Evolutionary conservation across 192 early-diverging fungal species (phyloP), one percentile per base, ranked within the genome.

Genomic region (Glomus cerebriforme): DNA sequence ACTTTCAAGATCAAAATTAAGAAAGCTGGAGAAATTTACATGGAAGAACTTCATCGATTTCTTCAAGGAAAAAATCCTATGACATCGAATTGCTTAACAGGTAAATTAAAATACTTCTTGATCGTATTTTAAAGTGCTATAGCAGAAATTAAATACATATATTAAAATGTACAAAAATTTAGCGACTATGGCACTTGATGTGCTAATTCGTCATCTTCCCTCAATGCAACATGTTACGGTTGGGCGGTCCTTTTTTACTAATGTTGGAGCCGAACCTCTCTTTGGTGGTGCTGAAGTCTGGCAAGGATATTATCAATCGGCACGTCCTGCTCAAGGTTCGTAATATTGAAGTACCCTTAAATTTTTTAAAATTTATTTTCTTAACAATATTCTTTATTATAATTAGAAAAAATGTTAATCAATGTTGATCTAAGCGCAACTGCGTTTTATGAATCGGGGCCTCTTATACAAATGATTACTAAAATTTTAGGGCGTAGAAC

Each of bases 281-380:
- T 73, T 83, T 7, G 92, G 95, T 26, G 93, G 95, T 26, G 88
- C 92, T 27, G 94, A 96, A 82, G 89, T 94, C 5, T 97, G 96
- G 96, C 89, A 92, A 80, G 97, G 97, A 29, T 95, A 92, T 81
- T 96, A 95, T 76, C 94, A 96, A 70, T 94, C 92, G 31, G 87
- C 95, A 47, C 88, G 93, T 9, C 94, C 96, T 0, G 86, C 91
- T 39, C 27, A 82, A n/a, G 93, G 94, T 75, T 84, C 81, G 29
- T 39, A 17, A 59, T n/a, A 19, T n/a, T 22, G 27, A 19, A 17
- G 31, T 22, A 22, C 19, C 45, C 19, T 27, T 49, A 66, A 49
- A 19, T 49, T 31, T 49, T 34, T 78, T 32, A n/a, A n/a, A 37
- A 54, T 34, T 59, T 58, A 26, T 12, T 8, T 69, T 60, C 69